Evolutionary conservation across 768 basidiomycete genomes (phyloP).

Genomic region (Pleurotus giganteus): DNA sequence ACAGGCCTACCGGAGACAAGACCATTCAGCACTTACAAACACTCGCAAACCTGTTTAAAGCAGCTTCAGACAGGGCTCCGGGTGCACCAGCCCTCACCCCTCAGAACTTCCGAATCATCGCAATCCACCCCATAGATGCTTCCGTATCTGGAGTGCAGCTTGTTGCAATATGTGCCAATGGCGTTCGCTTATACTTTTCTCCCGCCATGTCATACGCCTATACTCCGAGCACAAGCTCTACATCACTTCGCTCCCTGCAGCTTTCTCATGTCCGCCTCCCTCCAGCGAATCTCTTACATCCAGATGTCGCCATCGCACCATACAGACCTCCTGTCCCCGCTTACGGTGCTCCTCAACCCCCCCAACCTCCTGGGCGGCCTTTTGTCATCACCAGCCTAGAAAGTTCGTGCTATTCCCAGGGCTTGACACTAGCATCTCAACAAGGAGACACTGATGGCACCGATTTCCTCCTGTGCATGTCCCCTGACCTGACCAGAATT

Average conservation of each 20-base stretch:
- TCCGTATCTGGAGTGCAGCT: slow-evolving; percentile 75
- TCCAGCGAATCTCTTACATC: slow-evolving; percentile 72
- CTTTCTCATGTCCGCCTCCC: slow-evolving; percentile 80
- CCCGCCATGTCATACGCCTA: slow-evolving; percentile 50
- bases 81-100: slow-evolving; percentile 71
- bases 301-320: slow-evolving; percentile 59
- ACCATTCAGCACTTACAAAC: slow-evolving; percentile 71
- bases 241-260: slow-evolving; percentile 47
- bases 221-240: slow-evolving; percentile 28
- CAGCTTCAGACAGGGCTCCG: slow-evolving; percentile 78
- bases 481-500: slow-evolving; percentile 74
- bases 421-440: slow-evolving; percentile 69
- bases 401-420: slow-evolving; percentile 63
- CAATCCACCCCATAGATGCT: slow-evolving; percentile 66
- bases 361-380: slow-evolving; percentile 48
- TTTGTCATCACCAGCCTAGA: slow-evolving; percentile 60
- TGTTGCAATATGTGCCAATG: slow-evolving; percentile 78
- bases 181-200: slow-evolving; percentile 82
- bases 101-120: slow-evolving; percentile 66
- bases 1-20: slow-evolving; percentile 62
- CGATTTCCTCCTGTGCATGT: slow-evolving; percentile 72
- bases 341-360: slow-evolving; percentile 50
- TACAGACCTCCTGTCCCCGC: slow-evolving; percentile 43
- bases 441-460: slow-evolving; percentile 70
- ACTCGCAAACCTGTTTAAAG: slow-evolving; percentile 69